Evolutionary conservation across 805 yeast species (phyloP).

Genomic region (Wickerhamiella qilinensis): DNA sequence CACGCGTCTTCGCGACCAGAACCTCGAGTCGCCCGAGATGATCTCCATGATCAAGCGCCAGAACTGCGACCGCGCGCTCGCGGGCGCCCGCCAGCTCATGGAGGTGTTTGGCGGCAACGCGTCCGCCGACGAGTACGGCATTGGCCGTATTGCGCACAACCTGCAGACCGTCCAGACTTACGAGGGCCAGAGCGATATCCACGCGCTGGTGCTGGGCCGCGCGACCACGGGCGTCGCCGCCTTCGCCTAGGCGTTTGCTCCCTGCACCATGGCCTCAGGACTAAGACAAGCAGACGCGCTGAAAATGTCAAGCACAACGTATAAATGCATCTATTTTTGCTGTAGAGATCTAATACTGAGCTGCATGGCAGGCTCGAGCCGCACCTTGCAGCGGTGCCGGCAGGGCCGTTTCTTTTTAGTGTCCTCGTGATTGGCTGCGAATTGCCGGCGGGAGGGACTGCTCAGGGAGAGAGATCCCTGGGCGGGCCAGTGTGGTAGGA

Average conservation of each 20-base stretch:
- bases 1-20: constrained; percentile 26
- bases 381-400: too few relatives aligned
- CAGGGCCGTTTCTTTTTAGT: too few relatives aligned
- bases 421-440: too few relatives aligned
- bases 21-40: constrained; percentile 26
- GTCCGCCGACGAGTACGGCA: constrained; percentile 29
- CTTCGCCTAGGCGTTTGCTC: constrained; percentile 12
- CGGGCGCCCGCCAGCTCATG: constrained; percentile 24
- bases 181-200: constrained; percentile 31
- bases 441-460: too few relatives aligned
- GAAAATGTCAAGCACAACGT: too few relatives aligned
- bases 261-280: too few relatives aligned
- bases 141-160: constrained; percentile 28
- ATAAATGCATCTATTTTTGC: neutral
- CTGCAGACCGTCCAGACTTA: constrained; percentile 30
- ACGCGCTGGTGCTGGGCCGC: constrained; percentile 26
- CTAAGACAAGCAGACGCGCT: too few relatives aligned
- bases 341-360: too few relatives aligned
- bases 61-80: constrained; percentile 28
- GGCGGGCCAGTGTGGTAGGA: too few relatives aligned
- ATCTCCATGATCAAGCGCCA: constrained; percentile 29
- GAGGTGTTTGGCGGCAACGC: constrained; percentile 32
- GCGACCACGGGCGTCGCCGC: constrained; percentile 28
- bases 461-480: too few relatives aligned
- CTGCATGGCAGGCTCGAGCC: too few relatives aligned